These are phyloP conservation scores for Mucor circinelloides DNA, from an alignment of 371 early-diverging fungal species.

Conservation along the genomic window DNA sequence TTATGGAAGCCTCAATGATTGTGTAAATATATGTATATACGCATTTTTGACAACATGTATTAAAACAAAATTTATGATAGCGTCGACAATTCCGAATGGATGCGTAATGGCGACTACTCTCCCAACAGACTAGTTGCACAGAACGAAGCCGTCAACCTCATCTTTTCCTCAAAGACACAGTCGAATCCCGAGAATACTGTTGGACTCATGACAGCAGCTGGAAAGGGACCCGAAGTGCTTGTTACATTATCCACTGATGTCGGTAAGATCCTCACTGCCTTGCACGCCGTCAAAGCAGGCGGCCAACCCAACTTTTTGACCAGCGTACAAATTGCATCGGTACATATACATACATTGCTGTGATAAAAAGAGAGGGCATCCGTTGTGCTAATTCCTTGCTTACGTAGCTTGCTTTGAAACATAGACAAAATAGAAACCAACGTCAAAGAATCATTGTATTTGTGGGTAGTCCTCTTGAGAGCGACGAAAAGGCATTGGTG, in stretches of 20 bases:
- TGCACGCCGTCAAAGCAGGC: slow-evolving; percentile 79
- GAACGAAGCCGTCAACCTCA: slow-evolving; percentile 90
- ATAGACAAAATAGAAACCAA: slow-evolving; percentile 96
- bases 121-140: slow-evolving; percentile 96
- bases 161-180: slow-evolving; percentile 92
- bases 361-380: no score
- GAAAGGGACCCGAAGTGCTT: slow-evolving; percentile 95
- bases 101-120: slow-evolving; percentile 98
- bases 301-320: slow-evolving; percentile 81
- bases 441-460: slow-evolving; percentile 94
- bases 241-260: slow-evolving; percentile 90
- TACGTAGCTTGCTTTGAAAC: slow-evolving; percentile 88
- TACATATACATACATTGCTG: slow-evolving; percentile 45
- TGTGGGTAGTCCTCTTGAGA: slow-evolving; percentile 86
- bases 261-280: slow-evolving; percentile 87
- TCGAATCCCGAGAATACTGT: slow-evolving; percentile 96
- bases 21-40: slow-evolving; percentile 43
- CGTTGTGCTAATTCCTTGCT: not conserved
- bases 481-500: slow-evolving; percentile 86
- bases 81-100: slow-evolving; percentile 99
- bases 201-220: slow-evolving; percentile 96
- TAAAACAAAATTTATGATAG: slow-evolving; percentile 39
- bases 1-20: slow-evolving; percentile 67
- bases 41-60: not conserved
- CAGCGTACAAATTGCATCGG: slow-evolving; percentile 96